These are phyloP conservation scores for Ochromonas danica DNA, from an alignment of 108 stramenopile species.

Conservation along the genomic window DNA sequence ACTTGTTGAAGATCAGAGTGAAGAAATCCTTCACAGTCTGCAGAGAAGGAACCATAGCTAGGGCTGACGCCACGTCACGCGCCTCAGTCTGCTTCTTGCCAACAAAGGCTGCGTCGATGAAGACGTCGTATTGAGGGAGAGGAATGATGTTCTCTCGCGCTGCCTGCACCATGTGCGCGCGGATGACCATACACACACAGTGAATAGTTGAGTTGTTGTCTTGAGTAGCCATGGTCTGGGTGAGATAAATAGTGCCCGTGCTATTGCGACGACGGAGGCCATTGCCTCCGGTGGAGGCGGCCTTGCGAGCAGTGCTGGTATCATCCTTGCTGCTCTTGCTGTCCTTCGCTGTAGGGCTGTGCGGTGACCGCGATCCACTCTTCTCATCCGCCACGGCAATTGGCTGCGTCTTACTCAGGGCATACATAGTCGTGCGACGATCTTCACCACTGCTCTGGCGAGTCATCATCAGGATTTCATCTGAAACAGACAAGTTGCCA, in stretches of 20 bases:
- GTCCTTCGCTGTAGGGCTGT: too few species aligned
- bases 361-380: too few species aligned
- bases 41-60: constrained; percentile 60
- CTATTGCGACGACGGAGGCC: constrained; percentile 63
- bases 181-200: constrained; percentile 82
- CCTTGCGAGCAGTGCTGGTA: not conserved
- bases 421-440: not conserved
- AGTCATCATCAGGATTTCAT: constrained; percentile 1
- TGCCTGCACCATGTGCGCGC: constrained; percentile 79
- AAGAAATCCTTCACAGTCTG: constrained; percentile 72
- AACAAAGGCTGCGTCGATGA: constrained; percentile 49
- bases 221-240: constrained; percentile 79
- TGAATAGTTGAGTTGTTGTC: constrained; percentile 91
- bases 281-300: not conserved
- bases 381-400: not conserved
- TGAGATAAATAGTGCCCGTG: constrained; percentile 80
- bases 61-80: not conserved
- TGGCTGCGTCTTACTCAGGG: not conserved
- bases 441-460: not conserved
- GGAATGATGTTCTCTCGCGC: constrained; percentile 25
- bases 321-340: too few species aligned
- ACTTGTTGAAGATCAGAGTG: constrained; percentile 70
- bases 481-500: too few species aligned
- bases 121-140: constrained; percentile 47
- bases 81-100: not conserved